Conservation (phyloP, 139 green algal genomes). For the Asterochloris sp. region DNA sequence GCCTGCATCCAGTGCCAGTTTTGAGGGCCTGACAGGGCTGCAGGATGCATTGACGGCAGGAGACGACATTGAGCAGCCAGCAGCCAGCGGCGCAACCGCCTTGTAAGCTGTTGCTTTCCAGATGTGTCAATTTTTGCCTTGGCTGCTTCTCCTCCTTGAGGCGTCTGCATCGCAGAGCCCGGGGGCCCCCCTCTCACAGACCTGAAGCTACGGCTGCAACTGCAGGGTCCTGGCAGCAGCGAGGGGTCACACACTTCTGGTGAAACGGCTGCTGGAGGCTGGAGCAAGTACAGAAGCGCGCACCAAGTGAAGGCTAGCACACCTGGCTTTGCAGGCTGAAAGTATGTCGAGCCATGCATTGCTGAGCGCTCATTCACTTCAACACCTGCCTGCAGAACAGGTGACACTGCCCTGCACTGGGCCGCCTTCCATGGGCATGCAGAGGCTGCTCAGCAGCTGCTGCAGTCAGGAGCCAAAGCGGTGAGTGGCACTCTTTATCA, state of each 20-base stretch:
- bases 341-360: not conserved
- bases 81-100: not conserved
- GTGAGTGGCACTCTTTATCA: not conserved
- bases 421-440: constrained; percentile 8
- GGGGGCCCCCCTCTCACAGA: too few relatives aligned
- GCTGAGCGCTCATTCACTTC: not conserved
- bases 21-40: too few relatives aligned
- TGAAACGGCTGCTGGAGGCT: not conserved
- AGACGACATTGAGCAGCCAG: constrained; percentile 10
- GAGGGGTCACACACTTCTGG: constrained; percentile 8
- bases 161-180: too few relatives aligned
- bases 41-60: constrained; percentile 11
- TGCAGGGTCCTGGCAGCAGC: constrained; percentile 5
- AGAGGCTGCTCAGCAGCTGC: constrained; percentile 3
- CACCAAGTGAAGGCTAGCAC: not conserved
- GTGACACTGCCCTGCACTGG: constrained; percentile 5
- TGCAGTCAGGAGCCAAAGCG: constrained; percentile 12
- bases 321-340: not conserved
- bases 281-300: not conserved
- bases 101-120: not conserved
- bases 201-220: not conserved
- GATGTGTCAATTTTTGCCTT: not conserved
- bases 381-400: not conserved
- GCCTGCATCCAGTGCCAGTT: too few relatives aligned
- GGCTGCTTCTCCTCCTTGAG: not conserved